Evolutionary conservation across 306 rosid genomes (phyloP), one percentile per base, ranked within the genome.

Genomic region (Cucurbita maxima): DNA sequence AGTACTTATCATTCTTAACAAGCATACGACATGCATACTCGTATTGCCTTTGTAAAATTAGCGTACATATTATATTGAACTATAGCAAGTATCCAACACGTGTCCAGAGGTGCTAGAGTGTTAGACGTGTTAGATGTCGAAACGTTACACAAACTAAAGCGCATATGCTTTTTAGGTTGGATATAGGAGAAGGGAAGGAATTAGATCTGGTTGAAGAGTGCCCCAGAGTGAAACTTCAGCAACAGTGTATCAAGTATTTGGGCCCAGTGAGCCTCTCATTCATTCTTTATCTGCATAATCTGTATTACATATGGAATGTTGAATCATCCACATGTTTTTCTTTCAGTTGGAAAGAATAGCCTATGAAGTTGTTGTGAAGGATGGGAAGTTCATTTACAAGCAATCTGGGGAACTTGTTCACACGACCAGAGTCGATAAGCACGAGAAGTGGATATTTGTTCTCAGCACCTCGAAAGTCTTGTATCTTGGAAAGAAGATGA

Each of bases 121-220:
- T 16, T 16, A 5, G 22, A 53, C 0, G 53, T 48, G 53, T 48
- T 4, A 48, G 6, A 13, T 4, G 22, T 15, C 10, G 22, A 8
- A 11, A 54, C 10, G 6, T 53, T 53, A 53, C 9, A 4, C 58
- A 54, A 18, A 54, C 11, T 54, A 18, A 54, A 54, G 58, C n/a
- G 10, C n/a, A 6, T 18, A 6, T 19, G 5, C 60, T 2, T 19
- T 3, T 55, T 55, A 55, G 87, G 87, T 59, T 83, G 80, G 87
- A 83, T 68, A 58, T 77, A 55, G 78, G 87, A 58, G 87, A 80
- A 71, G 84, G 87, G 20, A 77, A 83, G 75, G 80, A 75, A 58
- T 74, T 83, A 56, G 74, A 83, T 80, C 75, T 76, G 52, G 70
- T 77, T 59, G 75, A 71, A 41, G 75, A 71, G 45, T 83, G 84